Evolutionary conservation across 176 grass and related monocot genomes (phyloP).

Genomic region (Musa itinerans): DNA sequence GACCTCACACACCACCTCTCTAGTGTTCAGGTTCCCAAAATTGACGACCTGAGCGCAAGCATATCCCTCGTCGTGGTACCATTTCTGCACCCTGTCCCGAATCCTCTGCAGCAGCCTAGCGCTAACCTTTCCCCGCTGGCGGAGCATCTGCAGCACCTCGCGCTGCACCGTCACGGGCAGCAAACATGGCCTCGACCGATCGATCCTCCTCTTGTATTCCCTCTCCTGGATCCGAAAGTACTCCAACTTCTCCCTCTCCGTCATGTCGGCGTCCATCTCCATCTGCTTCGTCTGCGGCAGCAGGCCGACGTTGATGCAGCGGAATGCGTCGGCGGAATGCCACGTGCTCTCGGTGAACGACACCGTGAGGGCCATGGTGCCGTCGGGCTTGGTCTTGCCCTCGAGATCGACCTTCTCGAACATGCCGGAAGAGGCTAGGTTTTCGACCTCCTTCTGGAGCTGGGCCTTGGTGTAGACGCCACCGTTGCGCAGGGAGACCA

Average conservation of each 20-base stretch:
- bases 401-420: slow-evolving; percentile 87
- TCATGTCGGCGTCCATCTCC: slow-evolving; percentile 84
- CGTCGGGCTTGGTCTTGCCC: slow-evolving; percentile 82
- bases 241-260: slow-evolving; percentile 79
- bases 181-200: slow-evolving; percentile 53
- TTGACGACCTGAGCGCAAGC: slow-evolving; percentile 93
- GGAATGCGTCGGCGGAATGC: slow-evolving; percentile 71
- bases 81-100: slow-evolving; percentile 80
- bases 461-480: slow-evolving; percentile 97
- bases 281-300: slow-evolving; percentile 65
- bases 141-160: slow-evolving; percentile 73
- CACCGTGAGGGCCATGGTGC: slow-evolving; percentile 65
- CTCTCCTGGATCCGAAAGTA: slow-evolving; percentile 80
- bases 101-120: slow-evolving; percentile 89
- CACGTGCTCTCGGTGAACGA: slow-evolving; percentile 78
- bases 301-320: slow-evolving; percentile 94
- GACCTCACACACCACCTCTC: slow-evolving; percentile 86
- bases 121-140: slow-evolving; percentile 61
- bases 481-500: slow-evolving; percentile 70
- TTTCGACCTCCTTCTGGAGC: slow-evolving; percentile 80
- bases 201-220: slow-evolving; percentile 72
- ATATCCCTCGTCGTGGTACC: slow-evolving; percentile 97
- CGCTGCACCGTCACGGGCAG: slow-evolving; percentile 47
- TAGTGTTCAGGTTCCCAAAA: slow-evolving; percentile 96
- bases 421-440: slow-evolving; percentile 82